Percentiles rank a stretch among this genome's conserved stretches.
Evolutionary conservation across 345 rosid species (phyloP).

Genomic region (Ceriops tagal): DNA sequence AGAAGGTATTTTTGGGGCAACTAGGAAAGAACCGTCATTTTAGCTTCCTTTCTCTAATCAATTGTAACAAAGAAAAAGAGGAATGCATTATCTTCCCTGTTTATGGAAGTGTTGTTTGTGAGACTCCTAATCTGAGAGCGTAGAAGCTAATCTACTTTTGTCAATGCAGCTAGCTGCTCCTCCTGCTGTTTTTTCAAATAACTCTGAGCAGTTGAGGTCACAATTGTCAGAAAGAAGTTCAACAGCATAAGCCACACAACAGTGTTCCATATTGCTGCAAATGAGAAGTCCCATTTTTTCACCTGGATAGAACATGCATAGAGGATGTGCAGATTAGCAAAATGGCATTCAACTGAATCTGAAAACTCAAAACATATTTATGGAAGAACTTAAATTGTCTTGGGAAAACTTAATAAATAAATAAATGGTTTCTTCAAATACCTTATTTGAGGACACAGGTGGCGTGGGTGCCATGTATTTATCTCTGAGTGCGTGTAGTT

Average conservation of each 20-base stretch:
- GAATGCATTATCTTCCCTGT: neutral
- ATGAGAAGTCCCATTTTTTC: constrained; percentile 80
- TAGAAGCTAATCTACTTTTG: constrained; percentile 19
- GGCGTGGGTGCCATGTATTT: constrained; percentile 61
- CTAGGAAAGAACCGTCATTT: neutral
- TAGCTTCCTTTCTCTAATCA: constrained; percentile 11
- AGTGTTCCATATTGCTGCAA: constrained; percentile 79
- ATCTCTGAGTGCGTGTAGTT: constrained; percentile 57
- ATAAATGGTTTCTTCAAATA: constrained; percentile 12
- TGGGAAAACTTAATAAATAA: neutral
- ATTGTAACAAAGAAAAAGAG: neutral
- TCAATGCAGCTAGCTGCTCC: constrained; percentile 43
- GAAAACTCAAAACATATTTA: neutral
- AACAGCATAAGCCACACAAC: constrained; percentile 95
- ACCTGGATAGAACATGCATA: constrained; percentile 35
- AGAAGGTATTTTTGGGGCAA: neutral
- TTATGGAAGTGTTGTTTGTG: constrained; percentile 7
- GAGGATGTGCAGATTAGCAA: neutral
- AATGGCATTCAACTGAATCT: neutral
- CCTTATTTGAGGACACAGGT: constrained; percentile 59
- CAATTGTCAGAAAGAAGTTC: constrained; percentile 79
- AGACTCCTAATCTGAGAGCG: constrained; percentile 38
- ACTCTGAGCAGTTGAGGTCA: constrained; percentile 73
- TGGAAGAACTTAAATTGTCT: neutral
- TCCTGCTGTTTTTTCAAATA: constrained; percentile 78